Evolutionary conservation across 495 filamentous ascomycete species (phyloP).

Genomic region (Rhizodiscina lignyota): DNA sequence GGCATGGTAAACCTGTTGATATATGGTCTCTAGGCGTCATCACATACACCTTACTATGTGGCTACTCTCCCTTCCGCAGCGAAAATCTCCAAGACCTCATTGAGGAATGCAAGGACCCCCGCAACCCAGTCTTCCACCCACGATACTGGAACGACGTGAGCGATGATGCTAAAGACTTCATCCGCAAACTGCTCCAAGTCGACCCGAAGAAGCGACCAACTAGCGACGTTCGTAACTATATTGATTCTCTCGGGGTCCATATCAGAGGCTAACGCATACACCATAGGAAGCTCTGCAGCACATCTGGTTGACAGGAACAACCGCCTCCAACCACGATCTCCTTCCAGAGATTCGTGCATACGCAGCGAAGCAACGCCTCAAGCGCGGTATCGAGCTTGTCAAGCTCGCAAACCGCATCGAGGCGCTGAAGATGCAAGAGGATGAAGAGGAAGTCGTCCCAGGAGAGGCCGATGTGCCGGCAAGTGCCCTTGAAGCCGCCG

Average conservation of each 20-base stretch:
- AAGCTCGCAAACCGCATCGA: slow-evolving; percentile 96
- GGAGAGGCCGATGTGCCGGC: slow-evolving; percentile 44
- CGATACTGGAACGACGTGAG: slow-evolving; percentile 98
- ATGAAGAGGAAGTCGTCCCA: slow-evolving; percentile 62
- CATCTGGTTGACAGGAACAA: slow-evolving; percentile 78
- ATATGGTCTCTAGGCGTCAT: slow-evolving; percentile 99
- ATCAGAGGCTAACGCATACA: slow-evolving; percentile 1
- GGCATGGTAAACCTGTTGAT: slow-evolving; percentile 97
- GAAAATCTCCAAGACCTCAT: slow-evolving; percentile 89
- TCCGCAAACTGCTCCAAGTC: slow-evolving; percentile 62
- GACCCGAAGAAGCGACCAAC: slow-evolving; percentile 61
- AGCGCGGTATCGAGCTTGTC: slow-evolving; percentile 90
- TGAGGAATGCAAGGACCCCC: slow-evolving; percentile 79
- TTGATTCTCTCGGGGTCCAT: not conserved
- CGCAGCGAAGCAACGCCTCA: slow-evolving; percentile 76
- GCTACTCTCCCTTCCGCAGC: slow-evolving; percentile 93
- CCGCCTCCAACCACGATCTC: slow-evolving; percentile 86
- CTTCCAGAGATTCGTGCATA: slow-evolving; percentile 93
- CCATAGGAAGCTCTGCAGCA: slow-evolving; percentile 64
- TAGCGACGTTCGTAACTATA: slow-evolving; percentile 39
- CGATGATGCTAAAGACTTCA: slow-evolving; percentile 90
- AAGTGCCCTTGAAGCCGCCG: slow-evolving; percentile 27
- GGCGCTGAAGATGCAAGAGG: slow-evolving; percentile 87
- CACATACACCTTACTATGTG: slow-evolving; percentile 97
- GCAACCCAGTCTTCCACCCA: slow-evolving; percentile 92